These are phyloP conservation scores for Nymphaea thermarum DNA, from an alignment of 164 flowering plant species.

Conservation along the genomic window DNA sequence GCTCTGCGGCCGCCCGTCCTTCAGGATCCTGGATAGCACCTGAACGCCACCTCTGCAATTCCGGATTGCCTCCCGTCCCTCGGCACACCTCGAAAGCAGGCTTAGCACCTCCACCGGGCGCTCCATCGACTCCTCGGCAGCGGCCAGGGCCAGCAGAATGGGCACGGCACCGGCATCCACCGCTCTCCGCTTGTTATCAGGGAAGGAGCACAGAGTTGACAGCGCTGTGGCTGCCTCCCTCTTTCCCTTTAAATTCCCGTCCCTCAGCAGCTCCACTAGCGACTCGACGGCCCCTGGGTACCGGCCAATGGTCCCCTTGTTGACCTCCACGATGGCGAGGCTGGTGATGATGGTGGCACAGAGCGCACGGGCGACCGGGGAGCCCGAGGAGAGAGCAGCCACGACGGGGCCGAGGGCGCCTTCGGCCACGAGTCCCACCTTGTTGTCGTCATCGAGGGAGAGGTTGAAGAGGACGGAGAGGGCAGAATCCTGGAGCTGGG, in stretches of 20 bases:
- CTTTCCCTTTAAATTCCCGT: slow-evolving; percentile 57
- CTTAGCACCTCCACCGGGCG: slow-evolving; percentile 78
- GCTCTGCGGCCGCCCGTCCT: slow-evolving; percentile 47
- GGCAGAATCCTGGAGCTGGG: slow-evolving; percentile 44
- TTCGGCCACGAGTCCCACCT: slow-evolving; percentile 93
- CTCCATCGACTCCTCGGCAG: slow-evolving; percentile 44
- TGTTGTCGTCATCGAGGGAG: slow-evolving; percentile 78
- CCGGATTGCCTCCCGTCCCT: slow-evolving; percentile 73
- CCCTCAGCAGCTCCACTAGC: slow-evolving; percentile 39
- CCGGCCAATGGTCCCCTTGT: slow-evolving; percentile 83
- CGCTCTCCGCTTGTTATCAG: slow-evolving; percentile 60
- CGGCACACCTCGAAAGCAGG: slow-evolving; percentile 56
- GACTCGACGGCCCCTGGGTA: slow-evolving; percentile 57
- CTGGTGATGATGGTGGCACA: slow-evolving; percentile 89
- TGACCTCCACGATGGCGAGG: slow-evolving; percentile 87
- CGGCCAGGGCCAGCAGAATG: slow-evolving; percentile 33
- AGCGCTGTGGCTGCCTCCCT: slow-evolving; percentile 94
- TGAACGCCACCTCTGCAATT: slow-evolving; percentile 28
- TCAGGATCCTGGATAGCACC: slow-evolving; percentile 44
- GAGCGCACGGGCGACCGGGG: slow-evolving; percentile 50
- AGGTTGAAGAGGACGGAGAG: slow-evolving; percentile 55
- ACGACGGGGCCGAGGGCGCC: slow-evolving; percentile 65
- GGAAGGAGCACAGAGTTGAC: slow-evolving; percentile 60
- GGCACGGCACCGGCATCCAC: slow-evolving; percentile 61
- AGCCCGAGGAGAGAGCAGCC: slow-evolving; percentile 25